Percentiles rank a stretch among this genome's conserved stretches.
Evolutionary conservation across 2,329 filamentous ascomycete species (phyloP).

Genomic region (Fusarium dimerum): DNA sequence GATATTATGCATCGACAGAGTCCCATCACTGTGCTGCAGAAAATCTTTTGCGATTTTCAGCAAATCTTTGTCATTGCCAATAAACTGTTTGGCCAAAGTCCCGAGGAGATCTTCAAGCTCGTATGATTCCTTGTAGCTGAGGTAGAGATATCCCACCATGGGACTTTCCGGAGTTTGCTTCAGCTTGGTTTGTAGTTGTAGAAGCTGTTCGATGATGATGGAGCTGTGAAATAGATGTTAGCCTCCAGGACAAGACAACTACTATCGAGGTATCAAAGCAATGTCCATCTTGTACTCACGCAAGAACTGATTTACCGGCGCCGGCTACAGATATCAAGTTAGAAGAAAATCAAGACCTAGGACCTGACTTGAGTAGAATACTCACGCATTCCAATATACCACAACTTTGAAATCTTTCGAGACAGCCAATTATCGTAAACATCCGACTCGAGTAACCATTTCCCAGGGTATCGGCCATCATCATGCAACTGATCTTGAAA

Average conservation of each 20-base stretch:
- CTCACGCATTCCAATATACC: not conserved
- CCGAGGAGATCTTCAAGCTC: not conserved
- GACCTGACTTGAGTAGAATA: too few relatives aligned
- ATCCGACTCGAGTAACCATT: not conserved
- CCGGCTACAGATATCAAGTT: not conserved
- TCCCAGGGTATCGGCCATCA: too few relatives aligned
- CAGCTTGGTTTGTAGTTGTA: not conserved
- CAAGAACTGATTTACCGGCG: not conserved
- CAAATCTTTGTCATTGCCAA: not conserved
- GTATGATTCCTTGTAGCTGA: not conserved
- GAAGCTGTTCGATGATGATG: not conserved
- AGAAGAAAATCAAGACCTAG: not conserved
- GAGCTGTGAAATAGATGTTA: not conserved
- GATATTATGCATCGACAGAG: too few relatives aligned
- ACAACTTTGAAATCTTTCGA: not conserved
- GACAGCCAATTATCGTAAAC: not conserved
- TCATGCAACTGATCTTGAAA: too few relatives aligned
- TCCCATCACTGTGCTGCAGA: too few relatives aligned
- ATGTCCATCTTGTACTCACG: not conserved
- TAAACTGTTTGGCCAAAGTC: not conserved
- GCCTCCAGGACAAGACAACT: not conserved
- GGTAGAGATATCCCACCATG: not conserved
- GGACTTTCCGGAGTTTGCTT: not conserved
- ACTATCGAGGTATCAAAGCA: too few relatives aligned
- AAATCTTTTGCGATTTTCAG: not conserved